phyloP scores from a whole-genome alignment of 2,329 filamentous ascomycete genomes.

The Leptographium galeiforme region DNA sequence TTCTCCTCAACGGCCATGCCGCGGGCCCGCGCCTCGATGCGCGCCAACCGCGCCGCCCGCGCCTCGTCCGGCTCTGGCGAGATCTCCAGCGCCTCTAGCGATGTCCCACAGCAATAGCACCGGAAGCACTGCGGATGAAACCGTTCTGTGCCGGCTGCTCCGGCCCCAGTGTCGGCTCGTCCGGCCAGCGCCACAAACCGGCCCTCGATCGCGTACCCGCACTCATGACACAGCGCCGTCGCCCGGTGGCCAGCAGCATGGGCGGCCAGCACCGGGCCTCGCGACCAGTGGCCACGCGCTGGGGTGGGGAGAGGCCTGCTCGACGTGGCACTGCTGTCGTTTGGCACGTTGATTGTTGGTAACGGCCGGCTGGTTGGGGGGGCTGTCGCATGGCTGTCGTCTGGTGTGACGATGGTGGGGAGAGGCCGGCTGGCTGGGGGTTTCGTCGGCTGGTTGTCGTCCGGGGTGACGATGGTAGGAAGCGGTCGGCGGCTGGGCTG shows the following conservation, averaged over 20 bases:
- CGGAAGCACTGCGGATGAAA: constrained; percentile 92
- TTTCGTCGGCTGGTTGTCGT: constrained; percentile 12
- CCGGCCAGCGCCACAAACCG: constrained; percentile 78
- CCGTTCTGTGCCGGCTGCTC: constrained; percentile 25
- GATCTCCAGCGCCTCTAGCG: constrained; percentile 89
- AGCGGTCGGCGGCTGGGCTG: constrained; percentile 17
- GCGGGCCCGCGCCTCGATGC: constrained; percentile 49
- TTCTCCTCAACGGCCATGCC: constrained; percentile 49
- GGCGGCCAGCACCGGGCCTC: constrained; percentile 18
- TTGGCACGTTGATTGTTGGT: not conserved
- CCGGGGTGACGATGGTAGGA: constrained; percentile 32
- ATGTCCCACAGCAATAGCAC: constrained; percentile 76
- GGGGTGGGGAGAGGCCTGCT: constrained; percentile 36
- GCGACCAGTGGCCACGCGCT: constrained; percentile 45
- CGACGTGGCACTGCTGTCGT: constrained; percentile 10
- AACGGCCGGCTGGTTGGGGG: constrained; percentile 14
- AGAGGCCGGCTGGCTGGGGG: constrained; percentile 15
- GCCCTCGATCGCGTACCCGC: constrained; percentile 71
- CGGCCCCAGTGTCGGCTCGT: constrained; percentile 16
- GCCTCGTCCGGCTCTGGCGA: constrained; percentile 74
- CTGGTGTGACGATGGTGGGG: constrained; percentile 27
- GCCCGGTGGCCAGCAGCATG: constrained; percentile 23
- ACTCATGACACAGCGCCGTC: constrained; percentile 72
- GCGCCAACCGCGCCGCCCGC: constrained; percentile 56
- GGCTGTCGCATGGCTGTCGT: constrained; percentile 14